Conservation (phyloP, 2,329 filamentous ascomycete species). For the Alternaria triticimaculans region DNA sequence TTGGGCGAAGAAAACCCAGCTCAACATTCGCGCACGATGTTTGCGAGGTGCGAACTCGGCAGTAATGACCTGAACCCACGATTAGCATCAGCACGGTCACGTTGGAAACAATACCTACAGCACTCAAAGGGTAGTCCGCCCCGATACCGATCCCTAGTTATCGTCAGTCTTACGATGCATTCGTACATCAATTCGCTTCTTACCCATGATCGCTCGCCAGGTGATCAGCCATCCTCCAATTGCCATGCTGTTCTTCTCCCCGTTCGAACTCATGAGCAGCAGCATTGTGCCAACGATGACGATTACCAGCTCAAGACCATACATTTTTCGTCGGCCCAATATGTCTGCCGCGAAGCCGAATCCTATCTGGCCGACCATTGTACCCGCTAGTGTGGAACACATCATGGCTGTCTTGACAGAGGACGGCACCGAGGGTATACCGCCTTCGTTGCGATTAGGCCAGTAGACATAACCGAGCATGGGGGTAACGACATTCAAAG, state of each 20-base stretch:
- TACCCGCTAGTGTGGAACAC: constrained; percentile 48
- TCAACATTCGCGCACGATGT: constrained; percentile 50
- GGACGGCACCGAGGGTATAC: constrained; percentile 33
- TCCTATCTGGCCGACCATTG: constrained; percentile 47
- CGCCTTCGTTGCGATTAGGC: constrained; percentile 30
- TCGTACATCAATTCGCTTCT: not conserved
- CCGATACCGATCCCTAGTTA: constrained; percentile 43
- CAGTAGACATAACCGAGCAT: constrained; percentile 51
- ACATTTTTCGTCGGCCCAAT: constrained; percentile 49
- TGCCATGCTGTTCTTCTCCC: constrained; percentile 45
- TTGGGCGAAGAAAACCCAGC: constrained; percentile 52
- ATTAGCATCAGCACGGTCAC: not conserved
- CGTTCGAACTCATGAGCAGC: constrained; percentile 47
- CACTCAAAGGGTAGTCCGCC: constrained; percentile 48
- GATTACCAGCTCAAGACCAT: constrained; percentile 51
- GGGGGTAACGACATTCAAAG: constrained; percentile 50
- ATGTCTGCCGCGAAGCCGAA: constrained; percentile 50
- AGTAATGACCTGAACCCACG: constrained; percentile 36
- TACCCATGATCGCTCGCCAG: constrained; percentile 51
- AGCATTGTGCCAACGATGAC: constrained; percentile 51
- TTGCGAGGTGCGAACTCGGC: constrained; percentile 49
- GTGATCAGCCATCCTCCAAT: constrained; percentile 49
- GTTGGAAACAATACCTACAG: constrained; percentile 18
- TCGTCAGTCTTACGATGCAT: not conserved
- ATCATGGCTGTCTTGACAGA: constrained; percentile 47